phyloP scores from a whole-genome alignment of 2,329 filamentous ascomycete species.

The Helotiales sp. region DNA sequence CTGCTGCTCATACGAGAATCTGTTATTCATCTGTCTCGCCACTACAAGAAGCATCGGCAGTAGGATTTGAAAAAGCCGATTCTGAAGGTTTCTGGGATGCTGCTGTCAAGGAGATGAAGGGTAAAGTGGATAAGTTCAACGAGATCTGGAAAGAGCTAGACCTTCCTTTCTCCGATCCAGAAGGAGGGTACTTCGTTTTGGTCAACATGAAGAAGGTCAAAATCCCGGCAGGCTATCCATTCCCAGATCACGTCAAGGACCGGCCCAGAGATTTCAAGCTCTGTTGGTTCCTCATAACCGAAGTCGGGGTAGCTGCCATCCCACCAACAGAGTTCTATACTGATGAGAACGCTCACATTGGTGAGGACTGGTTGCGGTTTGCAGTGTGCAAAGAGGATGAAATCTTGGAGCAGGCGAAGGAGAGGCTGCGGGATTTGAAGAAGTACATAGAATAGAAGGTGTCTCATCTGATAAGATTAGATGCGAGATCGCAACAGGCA shows the following conservation, averaged over 20 bases:
- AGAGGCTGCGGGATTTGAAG: constrained; percentile 52
- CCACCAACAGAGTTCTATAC: constrained; percentile 98
- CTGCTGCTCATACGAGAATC: constrained; percentile 91
- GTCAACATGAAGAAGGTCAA: constrained; percentile 90
- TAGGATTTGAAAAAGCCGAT: constrained; percentile 91
- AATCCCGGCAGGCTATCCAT: constrained; percentile 79
- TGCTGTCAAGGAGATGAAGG: constrained; percentile 83
- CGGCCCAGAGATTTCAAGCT: constrained; percentile 93
- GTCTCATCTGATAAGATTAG: background rate
- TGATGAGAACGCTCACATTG: constrained; percentile 76
- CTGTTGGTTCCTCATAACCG: constrained; percentile 94
- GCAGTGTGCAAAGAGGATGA: constrained; percentile 95
- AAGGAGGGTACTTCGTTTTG: constrained; percentile 96
- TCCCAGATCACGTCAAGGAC: constrained; percentile 83
- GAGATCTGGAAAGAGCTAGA: constrained; percentile 73
- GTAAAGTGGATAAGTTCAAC: constrained; percentile 85
- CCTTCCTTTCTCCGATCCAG: constrained; percentile 68
- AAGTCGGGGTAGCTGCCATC: constrained; percentile 92
- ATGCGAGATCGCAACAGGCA: background rate
- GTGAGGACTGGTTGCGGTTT: constrained; percentile 91
- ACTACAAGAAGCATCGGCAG: constrained; percentile 89
- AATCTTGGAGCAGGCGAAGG: constrained; percentile 77
- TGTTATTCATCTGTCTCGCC: constrained; percentile 94
- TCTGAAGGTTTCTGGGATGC: constrained; percentile 83
- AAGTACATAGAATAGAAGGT: constrained; percentile 49